Evolutionary conservation across 176 grass and related monocot species (phyloP).

Genomic region (Phoenix roebelenii): DNA sequence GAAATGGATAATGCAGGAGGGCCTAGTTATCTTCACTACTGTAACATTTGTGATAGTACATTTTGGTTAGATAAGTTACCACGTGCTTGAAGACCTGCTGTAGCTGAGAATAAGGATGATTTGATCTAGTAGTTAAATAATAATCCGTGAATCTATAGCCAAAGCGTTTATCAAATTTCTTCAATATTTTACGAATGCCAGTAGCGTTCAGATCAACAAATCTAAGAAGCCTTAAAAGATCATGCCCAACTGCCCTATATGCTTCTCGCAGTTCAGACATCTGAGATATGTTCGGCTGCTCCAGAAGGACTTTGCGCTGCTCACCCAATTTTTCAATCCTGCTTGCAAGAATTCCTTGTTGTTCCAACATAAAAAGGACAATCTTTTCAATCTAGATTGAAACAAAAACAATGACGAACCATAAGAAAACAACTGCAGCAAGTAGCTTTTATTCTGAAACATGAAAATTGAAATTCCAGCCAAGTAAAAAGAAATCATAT

Average conservation of each 20-base stretch:
- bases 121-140: conserved; percentile 85
- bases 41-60: neutral
- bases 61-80: conserved; percentile 44
- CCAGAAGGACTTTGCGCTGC: conserved; percentile 47
- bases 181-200: conserved; percentile 95
- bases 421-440: neutral
- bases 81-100: conserved; percentile 99
- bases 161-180: conserved; percentile 98
- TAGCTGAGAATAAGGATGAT: conserved; percentile 98
- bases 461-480: no score
- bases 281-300: conserved; percentile 87
- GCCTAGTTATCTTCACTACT: no score
- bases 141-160: conserved; percentile 97
- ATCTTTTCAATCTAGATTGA: conserved; percentile 78
- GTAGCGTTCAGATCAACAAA: conserved; percentile 97
- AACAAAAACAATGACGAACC: conserved; percentile 4
- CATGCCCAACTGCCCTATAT: conserved; percentile 71
- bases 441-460: no score
- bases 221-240: conserved; percentile 96
- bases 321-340: conserved; percentile 92
- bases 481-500: no score
- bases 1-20: no score
- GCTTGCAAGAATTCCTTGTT: conserved; percentile 79
- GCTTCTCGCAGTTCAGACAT: conserved; percentile 71
- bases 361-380: conserved; percentile 87